Evolutionary conservation across 2,329 filamentous ascomycete species (phyloP).

Genomic region (Trichoderma harzianum): DNA sequence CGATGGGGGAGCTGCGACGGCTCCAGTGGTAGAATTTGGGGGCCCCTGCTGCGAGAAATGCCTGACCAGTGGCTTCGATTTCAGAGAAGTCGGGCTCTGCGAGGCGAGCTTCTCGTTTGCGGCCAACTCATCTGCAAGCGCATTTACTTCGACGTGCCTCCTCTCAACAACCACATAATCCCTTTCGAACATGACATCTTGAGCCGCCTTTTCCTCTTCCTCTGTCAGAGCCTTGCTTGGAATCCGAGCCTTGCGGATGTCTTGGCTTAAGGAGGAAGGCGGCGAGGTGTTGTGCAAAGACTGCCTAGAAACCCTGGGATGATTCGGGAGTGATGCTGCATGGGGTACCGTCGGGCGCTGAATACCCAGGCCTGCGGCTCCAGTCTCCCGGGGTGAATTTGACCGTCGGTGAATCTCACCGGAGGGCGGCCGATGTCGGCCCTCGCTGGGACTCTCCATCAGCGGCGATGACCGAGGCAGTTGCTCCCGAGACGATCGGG

Average conservation of each 20-base stretch:
- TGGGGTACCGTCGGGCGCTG: constrained; percentile 46
- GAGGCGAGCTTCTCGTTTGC: constrained; percentile 65
- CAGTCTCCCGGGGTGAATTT: constrained; percentile 45
- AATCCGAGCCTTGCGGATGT: constrained; percentile 29
- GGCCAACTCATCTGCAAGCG: constrained; percentile 90
- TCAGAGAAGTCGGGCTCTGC: constrained; percentile 49
- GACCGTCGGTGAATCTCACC: constrained; percentile 32
- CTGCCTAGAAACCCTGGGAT: constrained; percentile 32
- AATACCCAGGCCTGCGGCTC: constrained; percentile 52
- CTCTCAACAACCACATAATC: constrained; percentile 98
- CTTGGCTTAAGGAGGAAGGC: constrained; percentile 34
- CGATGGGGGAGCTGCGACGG: constrained; percentile 63
- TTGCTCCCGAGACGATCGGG: constrained; percentile 42
- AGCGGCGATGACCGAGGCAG: constrained; percentile 42
- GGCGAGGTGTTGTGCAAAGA: constrained; percentile 27
- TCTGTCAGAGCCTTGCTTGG: constrained; percentile 45
- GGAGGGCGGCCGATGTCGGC: constrained; percentile 31
- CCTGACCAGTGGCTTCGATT: constrained; percentile 64
- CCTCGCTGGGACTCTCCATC: constrained; percentile 42
- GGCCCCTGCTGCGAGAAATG: constrained; percentile 75
- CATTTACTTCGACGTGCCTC: constrained; percentile 91
- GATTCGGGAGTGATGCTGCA: constrained; percentile 47
- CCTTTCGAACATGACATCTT: constrained; percentile 85
- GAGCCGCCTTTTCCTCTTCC: constrained; percentile 68
- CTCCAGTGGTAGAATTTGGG: constrained; percentile 66